These are phyloP conservation scores for Cytospora chrysosperma DNA, from an alignment of 2,329 filamentous ascomycete species.

Conservation along the genomic window DNA sequence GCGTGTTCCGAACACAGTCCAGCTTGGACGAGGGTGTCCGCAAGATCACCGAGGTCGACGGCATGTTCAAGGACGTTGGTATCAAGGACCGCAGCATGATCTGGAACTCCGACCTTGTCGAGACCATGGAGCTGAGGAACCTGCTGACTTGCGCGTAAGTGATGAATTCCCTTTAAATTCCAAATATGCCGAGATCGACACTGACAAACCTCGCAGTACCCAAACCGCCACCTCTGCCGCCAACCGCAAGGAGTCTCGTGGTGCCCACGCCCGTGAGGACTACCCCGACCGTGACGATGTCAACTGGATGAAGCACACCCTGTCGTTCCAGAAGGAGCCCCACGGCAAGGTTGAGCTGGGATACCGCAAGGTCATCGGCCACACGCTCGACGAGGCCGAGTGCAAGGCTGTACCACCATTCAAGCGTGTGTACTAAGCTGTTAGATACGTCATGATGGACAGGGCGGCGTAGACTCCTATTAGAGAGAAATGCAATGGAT, in stretches of 20 bases:
- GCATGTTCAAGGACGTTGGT: slow-evolving; percentile 76
- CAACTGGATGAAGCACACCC: slow-evolving; percentile 99
- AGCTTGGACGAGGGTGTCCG: slow-evolving; percentile 89
- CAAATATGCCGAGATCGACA: too few species aligned
- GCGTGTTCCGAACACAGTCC: slow-evolving; percentile 93
- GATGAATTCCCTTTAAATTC: slow-evolving; percentile 1
- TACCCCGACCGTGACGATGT: slow-evolving; percentile 92
- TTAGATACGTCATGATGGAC: too few species aligned
- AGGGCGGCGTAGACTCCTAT: slow-evolving; percentile 2
- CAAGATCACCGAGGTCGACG: slow-evolving; percentile 83
- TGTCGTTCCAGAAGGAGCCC: slow-evolving; percentile 91
- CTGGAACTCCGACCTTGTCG: slow-evolving; percentile 97
- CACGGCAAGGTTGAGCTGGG: slow-evolving; percentile 83
- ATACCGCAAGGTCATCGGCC: slow-evolving; percentile 80
- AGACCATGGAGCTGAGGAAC: slow-evolving; percentile 94
- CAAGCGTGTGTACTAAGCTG: slow-evolving; percentile 82
- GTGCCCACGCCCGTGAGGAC: slow-evolving; percentile 95
- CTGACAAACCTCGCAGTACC: slow-evolving; percentile 49
- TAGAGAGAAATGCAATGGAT: neutral
- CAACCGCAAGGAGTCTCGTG: slow-evolving; percentile 94
- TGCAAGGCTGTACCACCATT: slow-evolving; percentile 96
- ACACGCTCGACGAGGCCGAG: slow-evolving; percentile 90
- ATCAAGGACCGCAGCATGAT: slow-evolving; percentile 99
- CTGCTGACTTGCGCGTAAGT: slow-evolving; percentile 93
- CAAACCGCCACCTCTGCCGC: slow-evolving; percentile 91